Evolutionary conservation across 371 early-diverging fungal genomes (phyloP), one percentile per base, ranked within the genome.

Genomic region (Nosema muscidifuracis): DNA sequence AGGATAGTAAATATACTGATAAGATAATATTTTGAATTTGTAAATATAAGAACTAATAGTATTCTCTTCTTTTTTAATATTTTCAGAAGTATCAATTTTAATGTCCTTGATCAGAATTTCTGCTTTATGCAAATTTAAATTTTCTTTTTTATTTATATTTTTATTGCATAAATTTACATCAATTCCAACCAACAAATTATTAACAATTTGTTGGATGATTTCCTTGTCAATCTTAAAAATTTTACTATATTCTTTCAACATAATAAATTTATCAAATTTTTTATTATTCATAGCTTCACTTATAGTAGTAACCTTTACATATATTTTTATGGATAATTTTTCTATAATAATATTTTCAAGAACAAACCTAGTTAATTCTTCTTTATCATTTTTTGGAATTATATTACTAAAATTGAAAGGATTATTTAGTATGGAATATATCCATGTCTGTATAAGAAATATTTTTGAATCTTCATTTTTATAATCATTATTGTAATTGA

Each of bases 11-110:
- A 30, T 34, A 24, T 20, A 22, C 30, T 66, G 66, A 18, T 16
- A 43, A 0, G 73, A 64, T 50, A 73, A 51, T 24, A 73, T 73
- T 51, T 73, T 60, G 12, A 65, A 51, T 38, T 66, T 73, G 26
- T 22, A 57, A 6, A 43, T 73, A 20, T 6, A 9, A 12, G 10
- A 6, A 3, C 1, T 3, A 22, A 26, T 20, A 53, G 2, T 6
- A 26, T 26, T 26, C 4, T 53, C 28, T 24, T 53, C 55, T 53
- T 2, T 24, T 6, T 6, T 7, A 4, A 53, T 3, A 20, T 47
- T n/a, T n/a, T n/a, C n/a, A n/a, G n/a, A n/a, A n/a, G n/a, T n/a
- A n/a, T n/a, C n/a, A n/a, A n/a, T n/a, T n/a, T n/a, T n/a, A n/a
- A n/a, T n/a, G n/a, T n/a, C n/a, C n/a, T 6, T 47, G 4, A 47